Evolutionary conservation across 2,329 filamentous ascomycete species (phyloP).

Genomic region (Aspergillus vadensis): DNA sequence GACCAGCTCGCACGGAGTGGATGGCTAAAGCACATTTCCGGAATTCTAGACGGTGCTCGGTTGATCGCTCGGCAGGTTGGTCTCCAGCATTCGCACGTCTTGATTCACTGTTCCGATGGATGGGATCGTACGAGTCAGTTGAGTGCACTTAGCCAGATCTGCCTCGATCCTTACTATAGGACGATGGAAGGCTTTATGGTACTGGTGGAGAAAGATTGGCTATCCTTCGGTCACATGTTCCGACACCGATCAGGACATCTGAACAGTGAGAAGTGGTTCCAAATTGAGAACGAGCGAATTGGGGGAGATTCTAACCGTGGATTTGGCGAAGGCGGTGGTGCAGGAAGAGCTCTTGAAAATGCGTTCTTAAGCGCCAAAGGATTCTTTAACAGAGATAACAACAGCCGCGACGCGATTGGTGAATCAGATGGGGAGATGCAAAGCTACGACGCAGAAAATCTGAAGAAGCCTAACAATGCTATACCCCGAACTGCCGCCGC

Average conservation of each 20-base stretch:
- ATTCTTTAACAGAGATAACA: constrained; percentile 81
- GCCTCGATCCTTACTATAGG: constrained; percentile 92
- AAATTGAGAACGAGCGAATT: constrained; percentile 76
- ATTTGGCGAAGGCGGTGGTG: constrained; percentile 46
- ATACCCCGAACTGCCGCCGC: constrained; percentile 40
- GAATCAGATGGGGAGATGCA: constrained; percentile 63
- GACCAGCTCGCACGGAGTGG: constrained; percentile 80
- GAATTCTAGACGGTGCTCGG: constrained; percentile 79
- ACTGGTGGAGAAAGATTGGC: constrained; percentile 94
- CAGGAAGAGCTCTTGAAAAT: constrained; percentile 78
- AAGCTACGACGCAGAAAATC: constrained; percentile 51
- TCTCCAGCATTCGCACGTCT: constrained; percentile 87
- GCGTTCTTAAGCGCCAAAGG: constrained; percentile 81
- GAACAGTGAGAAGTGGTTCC: constrained; percentile 92
- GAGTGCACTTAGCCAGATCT: constrained; percentile 85
- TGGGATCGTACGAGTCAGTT: constrained; percentile 98
- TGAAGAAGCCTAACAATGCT: constrained; percentile 38
- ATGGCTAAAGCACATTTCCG: constrained; percentile 87
- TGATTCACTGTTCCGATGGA: constrained; percentile 97
- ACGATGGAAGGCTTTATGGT: constrained; percentile 94
- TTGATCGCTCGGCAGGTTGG: constrained; percentile 86
- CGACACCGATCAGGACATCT: constrained; percentile 85
- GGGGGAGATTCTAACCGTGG: constrained; percentile 53
- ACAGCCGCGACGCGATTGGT: constrained; percentile 62
- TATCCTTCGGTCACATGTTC: constrained; percentile 98